These are phyloP conservation scores for Davidsoniella eucalypti DNA, from an alignment of 2,329 filamentous ascomycete species.

Conservation along the genomic window DNA sequence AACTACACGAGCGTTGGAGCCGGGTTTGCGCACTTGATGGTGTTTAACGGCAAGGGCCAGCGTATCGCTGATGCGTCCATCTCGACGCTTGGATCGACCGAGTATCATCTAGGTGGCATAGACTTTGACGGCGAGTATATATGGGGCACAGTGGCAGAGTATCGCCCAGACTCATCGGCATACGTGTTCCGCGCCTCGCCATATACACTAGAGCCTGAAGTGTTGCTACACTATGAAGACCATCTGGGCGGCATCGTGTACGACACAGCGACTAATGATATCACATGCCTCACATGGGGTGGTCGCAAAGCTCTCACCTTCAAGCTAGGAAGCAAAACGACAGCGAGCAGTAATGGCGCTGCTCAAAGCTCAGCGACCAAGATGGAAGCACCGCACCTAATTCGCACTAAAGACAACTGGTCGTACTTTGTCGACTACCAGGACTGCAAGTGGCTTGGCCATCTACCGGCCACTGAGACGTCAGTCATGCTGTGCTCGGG, in stretches of 20 bases:
- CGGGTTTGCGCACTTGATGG: constrained; percentile 28
- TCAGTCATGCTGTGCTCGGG: constrained; percentile 32
- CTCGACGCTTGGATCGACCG: constrained; percentile 21
- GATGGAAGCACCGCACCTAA: constrained; percentile 11
- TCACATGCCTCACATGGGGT: constrained; percentile 32
- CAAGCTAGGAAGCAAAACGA: constrained; percentile 15
- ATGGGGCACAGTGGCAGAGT: constrained; percentile 30
- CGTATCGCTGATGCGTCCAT: constrained; percentile 29
- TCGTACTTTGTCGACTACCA: constrained; percentile 32
- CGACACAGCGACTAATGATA: constrained; percentile 20
- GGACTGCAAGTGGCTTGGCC: constrained; percentile 34
- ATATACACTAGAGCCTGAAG: constrained; percentile 20
- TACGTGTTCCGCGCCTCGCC: constrained; percentile 26
- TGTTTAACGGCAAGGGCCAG: constrained; percentile 27
- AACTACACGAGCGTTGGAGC: constrained; percentile 30
- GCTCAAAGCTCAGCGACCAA: neutral
- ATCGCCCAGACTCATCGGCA: constrained; percentile 30
- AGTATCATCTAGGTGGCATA: constrained; percentile 32
- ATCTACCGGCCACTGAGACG: constrained; percentile 20
- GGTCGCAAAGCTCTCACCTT: constrained; percentile 24
- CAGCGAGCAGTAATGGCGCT: neutral
- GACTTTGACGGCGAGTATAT: constrained; percentile 31
- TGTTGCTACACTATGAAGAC: constrained; percentile 23
- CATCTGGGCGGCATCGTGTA: constrained; percentile 32
- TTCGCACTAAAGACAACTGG: constrained; percentile 21